Conservation (phyloP, 768 basidiomycete genomes). For the Ephemerocybe angulata region DNA sequence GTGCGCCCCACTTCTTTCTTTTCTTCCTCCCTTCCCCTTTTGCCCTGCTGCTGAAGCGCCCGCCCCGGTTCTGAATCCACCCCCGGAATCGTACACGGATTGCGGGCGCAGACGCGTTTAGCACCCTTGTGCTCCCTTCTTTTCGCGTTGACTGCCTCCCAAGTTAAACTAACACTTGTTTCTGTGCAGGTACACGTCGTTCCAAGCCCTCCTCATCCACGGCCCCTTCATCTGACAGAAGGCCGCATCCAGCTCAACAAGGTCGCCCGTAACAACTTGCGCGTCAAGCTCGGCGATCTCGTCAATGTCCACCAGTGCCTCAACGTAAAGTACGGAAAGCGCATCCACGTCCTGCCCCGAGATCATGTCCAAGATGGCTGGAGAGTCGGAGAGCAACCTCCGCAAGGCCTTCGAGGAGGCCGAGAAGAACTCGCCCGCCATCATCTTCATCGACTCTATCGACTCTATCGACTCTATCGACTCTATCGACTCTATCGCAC, state of each 20-base stretch:
- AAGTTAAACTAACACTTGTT: no score
- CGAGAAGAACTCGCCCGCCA: constrained; percentile 98
- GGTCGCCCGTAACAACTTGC: constrained; percentile 98
- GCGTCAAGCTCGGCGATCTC: constrained; percentile 95
- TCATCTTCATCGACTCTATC: constrained; percentile 99
- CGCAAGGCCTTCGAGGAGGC: constrained; percentile 99
- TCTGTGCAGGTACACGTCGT: no score
- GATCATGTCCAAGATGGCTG: constrained; percentile 99
- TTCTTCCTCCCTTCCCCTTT: no score
- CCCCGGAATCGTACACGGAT: no score
- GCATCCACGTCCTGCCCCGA: constrained; percentile 93
- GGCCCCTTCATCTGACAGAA: no score
- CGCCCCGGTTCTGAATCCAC: no score
- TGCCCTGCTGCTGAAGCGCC: no score
- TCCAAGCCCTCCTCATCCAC: no score
- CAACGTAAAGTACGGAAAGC: constrained; percentile 99
- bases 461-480: constrained; percentile 99
- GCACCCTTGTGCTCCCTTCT: no score
- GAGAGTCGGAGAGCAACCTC: constrained; percentile 95
- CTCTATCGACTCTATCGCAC: constrained; percentile 98
- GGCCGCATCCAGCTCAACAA: constrained; percentile 99
- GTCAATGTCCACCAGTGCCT: constrained; percentile 94
- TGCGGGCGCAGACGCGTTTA: no score
- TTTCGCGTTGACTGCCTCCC: no score
- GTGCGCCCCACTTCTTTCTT: no score